Evolutionary conservation across 768 basidiomycete genomes (phyloP).

Genomic region (Tephrocybe sp.): DNA sequence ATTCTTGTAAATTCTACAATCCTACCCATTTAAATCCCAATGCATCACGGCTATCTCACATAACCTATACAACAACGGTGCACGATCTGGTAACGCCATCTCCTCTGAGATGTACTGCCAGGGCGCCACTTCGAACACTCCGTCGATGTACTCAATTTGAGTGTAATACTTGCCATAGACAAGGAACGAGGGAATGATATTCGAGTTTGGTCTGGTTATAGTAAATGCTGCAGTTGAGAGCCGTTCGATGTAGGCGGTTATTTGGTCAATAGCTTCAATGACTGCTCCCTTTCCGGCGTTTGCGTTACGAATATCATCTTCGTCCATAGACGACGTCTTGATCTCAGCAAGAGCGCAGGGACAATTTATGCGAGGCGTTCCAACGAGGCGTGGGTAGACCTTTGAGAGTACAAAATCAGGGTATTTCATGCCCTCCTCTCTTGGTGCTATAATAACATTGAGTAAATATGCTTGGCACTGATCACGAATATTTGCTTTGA

Average conservation of each 20-base stretch:
- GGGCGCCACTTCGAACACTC: too few relatives aligned
- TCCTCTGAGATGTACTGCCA: neutral
- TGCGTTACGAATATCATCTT: neutral
- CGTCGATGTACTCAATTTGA: too few relatives aligned
- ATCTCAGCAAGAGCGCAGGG: neutral
- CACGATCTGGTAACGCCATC: constrained; percentile 1
- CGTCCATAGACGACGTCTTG: neutral
- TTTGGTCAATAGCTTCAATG: neutral
- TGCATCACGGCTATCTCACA: neutral
- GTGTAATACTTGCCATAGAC: neutral
- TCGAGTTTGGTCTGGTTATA: neutral
- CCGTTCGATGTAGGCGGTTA: neutral
- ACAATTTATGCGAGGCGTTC: neutral
- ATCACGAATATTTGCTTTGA: neutral
- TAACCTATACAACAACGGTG: constrained; percentile 1
- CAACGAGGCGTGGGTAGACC: neutral
- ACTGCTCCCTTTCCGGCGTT: neutral
- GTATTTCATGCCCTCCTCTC: neutral
- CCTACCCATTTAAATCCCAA: too few relatives aligned
- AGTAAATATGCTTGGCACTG: neutral
- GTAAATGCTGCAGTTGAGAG: neutral
- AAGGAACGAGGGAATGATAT: neutral
- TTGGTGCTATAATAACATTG: neutral
- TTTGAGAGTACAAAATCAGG: constrained; percentile 1
- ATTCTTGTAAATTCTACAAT: too few relatives aligned